phyloP scores from a whole-genome alignment of 495 filamentous ascomycete species.

The Chaetomidium leptoderma region DNA sequence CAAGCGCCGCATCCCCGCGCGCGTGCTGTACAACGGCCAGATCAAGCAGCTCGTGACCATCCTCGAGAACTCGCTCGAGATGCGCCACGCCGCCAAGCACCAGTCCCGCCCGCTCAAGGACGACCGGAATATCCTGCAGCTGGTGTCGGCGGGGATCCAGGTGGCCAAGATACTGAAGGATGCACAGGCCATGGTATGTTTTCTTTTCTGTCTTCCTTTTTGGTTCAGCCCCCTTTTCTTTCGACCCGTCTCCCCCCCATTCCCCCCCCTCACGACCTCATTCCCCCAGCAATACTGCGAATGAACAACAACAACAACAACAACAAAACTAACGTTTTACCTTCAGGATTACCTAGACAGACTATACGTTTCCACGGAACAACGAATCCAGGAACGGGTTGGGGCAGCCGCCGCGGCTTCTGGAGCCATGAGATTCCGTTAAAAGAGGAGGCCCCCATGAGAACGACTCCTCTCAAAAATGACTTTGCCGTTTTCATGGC shows the following conservation, averaged over 20 bases:
- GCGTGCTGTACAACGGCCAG: constrained; percentile 80
- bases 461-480: not conserved
- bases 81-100: constrained; percentile 75
- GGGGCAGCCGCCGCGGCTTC: constrained; percentile 42
- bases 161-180: constrained; percentile 84
- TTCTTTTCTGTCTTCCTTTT: not conserved
- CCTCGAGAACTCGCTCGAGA: constrained; percentile 77
- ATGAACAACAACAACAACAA: too few relatives aligned
- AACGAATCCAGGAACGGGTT: constrained; percentile 62
- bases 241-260: not conserved
- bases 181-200: constrained; percentile 60
- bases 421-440: constrained; percentile 42
- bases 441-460: not conserved
- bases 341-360: constrained; percentile 59
- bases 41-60: constrained; percentile 85
- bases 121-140: constrained; percentile 81
- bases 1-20: constrained; percentile 75
- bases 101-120: constrained; percentile 81
- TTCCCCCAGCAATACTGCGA: not conserved
- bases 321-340: not conserved
- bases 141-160: constrained; percentile 80
- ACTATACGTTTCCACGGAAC: constrained; percentile 66
- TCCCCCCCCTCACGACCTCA: not conserved
- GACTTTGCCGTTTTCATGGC: not conserved
- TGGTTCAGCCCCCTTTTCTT: too few relatives aligned